Conservation (phyloP, 2,329 filamentous ascomycete genomes). For the Claviceps fusiformis region DNA sequence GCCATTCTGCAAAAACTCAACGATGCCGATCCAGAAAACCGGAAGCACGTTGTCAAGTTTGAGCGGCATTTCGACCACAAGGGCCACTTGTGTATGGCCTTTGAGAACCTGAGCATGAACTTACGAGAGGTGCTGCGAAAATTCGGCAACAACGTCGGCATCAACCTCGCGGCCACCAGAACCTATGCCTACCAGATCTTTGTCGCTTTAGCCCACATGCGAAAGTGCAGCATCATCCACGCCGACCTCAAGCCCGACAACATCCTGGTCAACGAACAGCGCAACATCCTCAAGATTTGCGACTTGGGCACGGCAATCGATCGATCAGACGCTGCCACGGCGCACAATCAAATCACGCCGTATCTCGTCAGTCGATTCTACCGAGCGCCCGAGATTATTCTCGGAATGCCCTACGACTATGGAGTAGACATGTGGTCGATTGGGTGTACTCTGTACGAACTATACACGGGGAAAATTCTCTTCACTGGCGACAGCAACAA, state of each 20-base stretch:
- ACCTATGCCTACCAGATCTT: constrained; percentile 93
- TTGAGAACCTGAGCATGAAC: constrained; percentile 90
- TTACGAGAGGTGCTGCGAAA: constrained; percentile 89
- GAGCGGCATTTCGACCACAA: constrained; percentile 87
- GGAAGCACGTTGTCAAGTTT: constrained; percentile 82
- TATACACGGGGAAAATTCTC: constrained; percentile 94
- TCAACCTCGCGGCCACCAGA: constrained; percentile 77
- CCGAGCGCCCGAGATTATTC: constrained; percentile 88
- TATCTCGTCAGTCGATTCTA: constrained; percentile 97
- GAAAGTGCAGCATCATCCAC: constrained; percentile 86
- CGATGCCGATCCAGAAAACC: constrained; percentile 72
- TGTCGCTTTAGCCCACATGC: constrained; percentile 71
- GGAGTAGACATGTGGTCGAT: constrained; percentile 96
- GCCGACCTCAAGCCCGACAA: constrained; percentile 98
- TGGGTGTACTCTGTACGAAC: constrained; percentile 89
- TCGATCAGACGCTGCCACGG: constrained; percentile 59
- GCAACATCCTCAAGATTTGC: constrained; percentile 82
- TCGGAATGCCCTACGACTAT: constrained; percentile 92
- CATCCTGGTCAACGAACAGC: constrained; percentile 72
- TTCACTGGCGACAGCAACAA: constrained; percentile 96
- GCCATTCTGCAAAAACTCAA: constrained; percentile 81
- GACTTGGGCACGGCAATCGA: constrained; percentile 95
- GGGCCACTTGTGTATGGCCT: constrained; percentile 88
- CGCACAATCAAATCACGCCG: constrained; percentile 72
- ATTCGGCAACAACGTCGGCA: constrained; percentile 85